Evolutionary conservation across 495 filamentous ascomycete species (phyloP), one percentile per base, ranked within the genome.

Genomic region (Xeromyces bisporus): DNA sequence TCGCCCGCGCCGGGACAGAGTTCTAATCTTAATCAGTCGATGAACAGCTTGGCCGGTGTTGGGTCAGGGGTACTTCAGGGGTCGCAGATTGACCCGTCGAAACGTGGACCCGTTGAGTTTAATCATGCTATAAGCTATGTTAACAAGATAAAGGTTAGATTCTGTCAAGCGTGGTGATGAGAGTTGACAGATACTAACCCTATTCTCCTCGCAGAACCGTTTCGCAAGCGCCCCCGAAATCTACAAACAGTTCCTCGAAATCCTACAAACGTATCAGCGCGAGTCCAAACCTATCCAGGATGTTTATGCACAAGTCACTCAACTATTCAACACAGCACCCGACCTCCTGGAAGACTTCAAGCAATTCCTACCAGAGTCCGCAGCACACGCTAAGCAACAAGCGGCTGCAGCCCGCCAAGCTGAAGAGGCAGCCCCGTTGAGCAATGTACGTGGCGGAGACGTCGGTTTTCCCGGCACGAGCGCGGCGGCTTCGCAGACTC

Each of bases 41-140:
- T 60, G 53, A 64, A 48, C 31, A 60, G 44, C 26, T 18, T 65
- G 36, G 58, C 57, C 26, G 58, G 60, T 16, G 53, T 59, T 16
- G 63, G 55, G 11, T 45, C 56, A 9, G 57, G 48, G 26, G 58
- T 62, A 46, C 58, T 58, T 5, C 56, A 61, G 37, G 60, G 64
- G n/a, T 44, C 49, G 3, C 77, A 77, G 34, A 55, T 63, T 3
- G 77, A 69, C 23, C 50, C 80, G 36, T 83, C 86, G 53, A 89
- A 89, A 56, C 69, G 84, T 36, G 84, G 85, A 7, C 91, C 91
- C 8, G 91, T 99, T 2, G 91, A 99, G 47, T 99, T 99, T 58
- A 99, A 99, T 53, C 91, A 99, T 60, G 91, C 91, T 0, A 99
- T 99, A 37, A 94, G 85, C 48, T 99, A 99, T 47, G 91, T 99